These are phyloP conservation scores for Aureobasidium sp. DNA, from an alignment of 2,329 filamentous ascomycete genomes.

Conservation along the genomic window DNA sequence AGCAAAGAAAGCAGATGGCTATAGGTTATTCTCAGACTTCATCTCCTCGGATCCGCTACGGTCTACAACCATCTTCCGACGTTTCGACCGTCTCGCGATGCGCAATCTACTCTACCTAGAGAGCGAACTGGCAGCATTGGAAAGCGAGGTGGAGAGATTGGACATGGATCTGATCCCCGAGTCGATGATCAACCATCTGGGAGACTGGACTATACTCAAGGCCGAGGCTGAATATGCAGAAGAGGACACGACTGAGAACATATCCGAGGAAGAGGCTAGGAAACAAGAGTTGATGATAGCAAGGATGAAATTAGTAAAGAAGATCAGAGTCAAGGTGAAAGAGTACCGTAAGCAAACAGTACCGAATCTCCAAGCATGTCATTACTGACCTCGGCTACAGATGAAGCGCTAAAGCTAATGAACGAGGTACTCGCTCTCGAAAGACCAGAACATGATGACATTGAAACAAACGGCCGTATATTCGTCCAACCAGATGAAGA, in stretches of 20 bases:
- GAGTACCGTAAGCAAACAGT: conserved; percentile 5
- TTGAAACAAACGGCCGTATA: conserved; percentile 3
- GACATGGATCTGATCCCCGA: conserved; percentile 1
- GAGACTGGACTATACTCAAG: background rate
- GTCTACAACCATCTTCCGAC: conserved; percentile 7
- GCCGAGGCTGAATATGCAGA: conserved; percentile 1
- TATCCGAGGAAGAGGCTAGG: background rate
- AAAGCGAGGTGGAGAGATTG: conserved; percentile 6
- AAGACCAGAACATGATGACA: background rate
- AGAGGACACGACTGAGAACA: background rate
- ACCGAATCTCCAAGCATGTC: too few species aligned
- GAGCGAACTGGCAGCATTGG: conserved; percentile 10
- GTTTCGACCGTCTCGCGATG: conserved; percentile 5
- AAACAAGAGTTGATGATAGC: conserved; percentile 10
- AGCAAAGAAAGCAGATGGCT: background rate
- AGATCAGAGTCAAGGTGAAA: conserved; percentile 8
- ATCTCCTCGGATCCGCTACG: conserved; percentile 3
- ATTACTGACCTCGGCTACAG: background rate
- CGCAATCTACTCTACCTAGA: conserved; percentile 14
- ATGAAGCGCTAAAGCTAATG: conserved; percentile 8
- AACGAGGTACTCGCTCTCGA: conserved; percentile 1
- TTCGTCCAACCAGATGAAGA: background rate
- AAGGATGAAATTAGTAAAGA: background rate
- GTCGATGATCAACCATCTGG: background rate
- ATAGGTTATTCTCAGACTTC: conserved; percentile 3